Evolutionary conservation across 768 basidiomycete species (phyloP).

Genomic region (Phallus indusiatus): DNA sequence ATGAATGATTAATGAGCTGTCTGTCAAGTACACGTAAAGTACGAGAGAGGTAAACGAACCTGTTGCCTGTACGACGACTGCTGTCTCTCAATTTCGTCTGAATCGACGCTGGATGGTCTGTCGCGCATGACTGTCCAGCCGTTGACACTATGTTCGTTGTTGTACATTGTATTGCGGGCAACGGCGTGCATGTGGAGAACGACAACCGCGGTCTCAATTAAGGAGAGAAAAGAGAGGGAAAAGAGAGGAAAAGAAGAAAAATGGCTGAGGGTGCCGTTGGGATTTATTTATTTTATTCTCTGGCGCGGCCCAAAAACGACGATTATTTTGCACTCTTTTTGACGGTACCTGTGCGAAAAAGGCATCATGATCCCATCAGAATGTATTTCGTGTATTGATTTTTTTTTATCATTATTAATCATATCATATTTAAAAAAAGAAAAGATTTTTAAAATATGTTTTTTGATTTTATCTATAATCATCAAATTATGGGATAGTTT

Average conservation of each 20-base stretch:
- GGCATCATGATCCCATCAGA: background rate
- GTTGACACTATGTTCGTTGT: conserved; percentile 3
- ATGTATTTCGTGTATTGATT: background rate
- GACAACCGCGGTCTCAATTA: background rate
- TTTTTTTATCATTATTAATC: too few species aligned
- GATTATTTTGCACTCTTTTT: background rate
- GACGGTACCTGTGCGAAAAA: background rate
- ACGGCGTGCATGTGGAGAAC: conserved; percentile 1
- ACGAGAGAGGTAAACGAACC: background rate
- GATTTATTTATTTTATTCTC: too few species aligned
- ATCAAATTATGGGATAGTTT: too few species aligned
- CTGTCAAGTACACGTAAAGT: background rate
- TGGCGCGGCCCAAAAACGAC: background rate
- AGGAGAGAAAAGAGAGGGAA: background rate
- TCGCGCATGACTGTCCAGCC: conserved; percentile 9
- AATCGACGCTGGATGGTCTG: background rate
- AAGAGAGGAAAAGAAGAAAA: background rate
- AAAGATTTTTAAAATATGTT: too few species aligned
- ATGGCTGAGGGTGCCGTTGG: background rate
- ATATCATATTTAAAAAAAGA: too few species aligned
- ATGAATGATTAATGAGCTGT: background rate
- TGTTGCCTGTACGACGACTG: background rate
- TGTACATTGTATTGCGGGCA: background rate
- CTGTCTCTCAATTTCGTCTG: background rate
- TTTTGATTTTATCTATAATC: too few species aligned